Evolutionary conservation across 148 eudicot species (phyloP), one percentile per base, ranked within the genome.

Genomic region (Hydrangea macrophylla): DNA sequence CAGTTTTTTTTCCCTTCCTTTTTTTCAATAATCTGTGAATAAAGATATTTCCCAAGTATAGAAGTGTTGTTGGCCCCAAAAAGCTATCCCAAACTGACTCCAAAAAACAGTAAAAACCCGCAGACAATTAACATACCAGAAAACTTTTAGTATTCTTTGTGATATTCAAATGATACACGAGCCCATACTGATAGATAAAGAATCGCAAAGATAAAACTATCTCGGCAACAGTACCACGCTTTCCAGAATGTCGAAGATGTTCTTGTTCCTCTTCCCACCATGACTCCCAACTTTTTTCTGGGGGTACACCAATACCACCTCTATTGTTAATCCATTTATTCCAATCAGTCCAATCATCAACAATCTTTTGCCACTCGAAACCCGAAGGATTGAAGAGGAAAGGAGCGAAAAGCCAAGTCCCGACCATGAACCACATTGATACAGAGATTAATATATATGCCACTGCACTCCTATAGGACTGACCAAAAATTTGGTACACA

Each of bases 241-340:
- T 67, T 36, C 99, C 99, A 75, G 97, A 84, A 75, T 94, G 87
- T 40, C 75, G 96, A 70, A 94, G 93, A 80, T 91, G 99, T 67
- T 94, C 99, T 69, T 90, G 99, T 64, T 94, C 99, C 75, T 94
- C 97, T 56, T 94, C 99, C 99, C 99, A 94, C 99, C 99, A 94
- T 35, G 99, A 94, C 72, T 94, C 99, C 99, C 99, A 94, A 81
- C 99, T 94, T 74, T 94, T 94, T 57, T 85, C 96, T 9, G 93
- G 79, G 37, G 90, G 92, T 35, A 94, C 99, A 80, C 99, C 99
- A 68, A 94, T 94, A 54, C 99, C 99, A 30, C 99, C 99, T 36
- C 69, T 67, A 70, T 89, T 94, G 79, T 82, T 81, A 35, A 94
- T 94, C 99, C 99, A 94, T 77, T 94, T 94, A 60, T 85, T 87